phyloP scores from a whole-genome alignment of 805 yeast genomes.

The Lachancea sp. region DNA sequence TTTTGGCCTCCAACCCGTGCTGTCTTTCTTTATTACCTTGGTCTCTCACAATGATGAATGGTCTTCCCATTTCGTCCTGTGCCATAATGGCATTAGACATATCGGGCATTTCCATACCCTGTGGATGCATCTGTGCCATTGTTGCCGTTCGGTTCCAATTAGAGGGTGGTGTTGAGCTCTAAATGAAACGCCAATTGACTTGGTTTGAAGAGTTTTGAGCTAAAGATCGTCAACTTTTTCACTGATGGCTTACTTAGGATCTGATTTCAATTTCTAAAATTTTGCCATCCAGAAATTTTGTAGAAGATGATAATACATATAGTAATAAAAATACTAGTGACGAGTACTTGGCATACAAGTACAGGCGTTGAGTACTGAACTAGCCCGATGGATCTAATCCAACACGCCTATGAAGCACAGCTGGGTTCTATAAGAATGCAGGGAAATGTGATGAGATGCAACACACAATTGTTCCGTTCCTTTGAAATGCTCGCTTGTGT shows the following conservation, averaged over 20 bases:
- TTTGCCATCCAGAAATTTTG: conserved; percentile 1
- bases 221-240: neutral
- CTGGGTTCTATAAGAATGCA: too few species aligned
- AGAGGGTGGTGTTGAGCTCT: too few species aligned
- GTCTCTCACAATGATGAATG: conserved; percentile 94
- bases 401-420: too few species aligned
- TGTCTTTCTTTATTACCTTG: conserved; percentile 56
- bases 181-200: neutral
- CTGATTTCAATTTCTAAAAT: neutral
- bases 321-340: neutral
- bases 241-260: neutral
- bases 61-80: conserved; percentile 98
- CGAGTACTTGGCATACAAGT: neutral
- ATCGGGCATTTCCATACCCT: conserved; percentile 62
- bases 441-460: too few species aligned
- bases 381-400: too few species aligned
- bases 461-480: too few species aligned
- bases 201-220: neutral
- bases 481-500: too few species aligned
- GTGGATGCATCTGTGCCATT: conserved; percentile 28
- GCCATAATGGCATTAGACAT: conserved; percentile 98
- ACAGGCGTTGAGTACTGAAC: neutral
- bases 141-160: conserved; percentile 1
- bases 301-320: too few species aligned
- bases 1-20: conserved; percentile 73